Percentiles rank a stretch among this genome's conserved stretches.
Conservation (phyloP, 441 rosid genomes). For the Erysimum cheiri region DNA sequence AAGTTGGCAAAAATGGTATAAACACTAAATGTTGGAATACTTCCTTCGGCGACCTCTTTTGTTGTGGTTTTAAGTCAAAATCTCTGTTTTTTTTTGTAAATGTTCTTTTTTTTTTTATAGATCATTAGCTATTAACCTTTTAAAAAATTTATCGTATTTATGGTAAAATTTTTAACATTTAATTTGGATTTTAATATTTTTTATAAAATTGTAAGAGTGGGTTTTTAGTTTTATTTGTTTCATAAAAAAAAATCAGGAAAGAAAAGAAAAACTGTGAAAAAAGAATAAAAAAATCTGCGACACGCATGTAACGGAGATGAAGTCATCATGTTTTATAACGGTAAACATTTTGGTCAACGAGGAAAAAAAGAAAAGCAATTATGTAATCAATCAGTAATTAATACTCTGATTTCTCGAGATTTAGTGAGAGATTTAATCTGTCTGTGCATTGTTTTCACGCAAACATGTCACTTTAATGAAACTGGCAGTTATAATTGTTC, state of each 20-base stretch:
- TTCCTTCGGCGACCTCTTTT: constrained; percentile 15
- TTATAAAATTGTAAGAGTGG: neutral
- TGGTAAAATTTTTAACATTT: neutral
- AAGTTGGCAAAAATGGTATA: constrained; percentile 28
- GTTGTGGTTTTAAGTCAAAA: constrained; percentile 31
- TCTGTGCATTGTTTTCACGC: constrained; percentile 47
- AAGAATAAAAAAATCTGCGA: neutral
- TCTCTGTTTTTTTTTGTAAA: constrained; percentile 23
- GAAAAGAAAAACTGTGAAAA: neutral
- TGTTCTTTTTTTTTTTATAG: neutral
- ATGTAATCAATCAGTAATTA: constrained; percentile 28
- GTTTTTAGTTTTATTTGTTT: neutral
- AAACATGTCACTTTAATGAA: constrained; percentile 39
- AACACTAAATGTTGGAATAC: constrained; percentile 21
- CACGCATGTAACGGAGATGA: constrained; percentile 35
- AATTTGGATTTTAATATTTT: neutral
- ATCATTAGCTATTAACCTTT: neutral
- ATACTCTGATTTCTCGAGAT: constrained; percentile 30
- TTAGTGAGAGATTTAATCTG: constrained; percentile 25
- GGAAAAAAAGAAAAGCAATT: constrained; percentile 24
- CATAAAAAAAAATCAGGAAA: no score
- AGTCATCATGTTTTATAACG: constrained; percentile 36
- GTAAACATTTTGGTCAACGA: constrained; percentile 38
- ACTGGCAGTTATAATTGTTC: constrained; percentile 40
- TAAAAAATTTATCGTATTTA: neutral